Percentiles rank a stretch among this genome's conserved stretches.
Evolutionary conservation across 140 eudicot species (phyloP).

Genomic region (Eryngium alpinum): DNA sequence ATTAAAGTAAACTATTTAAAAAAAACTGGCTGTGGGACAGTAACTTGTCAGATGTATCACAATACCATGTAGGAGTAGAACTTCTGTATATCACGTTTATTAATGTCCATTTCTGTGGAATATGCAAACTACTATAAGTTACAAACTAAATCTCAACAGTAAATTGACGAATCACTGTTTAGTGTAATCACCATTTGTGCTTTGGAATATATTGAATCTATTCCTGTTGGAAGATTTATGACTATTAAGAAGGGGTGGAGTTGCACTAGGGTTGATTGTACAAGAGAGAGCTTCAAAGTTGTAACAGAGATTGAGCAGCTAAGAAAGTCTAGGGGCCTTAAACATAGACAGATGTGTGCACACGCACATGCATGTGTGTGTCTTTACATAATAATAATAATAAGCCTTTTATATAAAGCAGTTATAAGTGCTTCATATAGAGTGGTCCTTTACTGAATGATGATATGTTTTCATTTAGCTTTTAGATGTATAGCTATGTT

Average conservation of each 20-base stretch:
- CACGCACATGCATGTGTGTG: too few species aligned
- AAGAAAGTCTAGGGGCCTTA: too few species aligned
- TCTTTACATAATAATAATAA: background rate
- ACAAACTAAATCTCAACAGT: too few species aligned
- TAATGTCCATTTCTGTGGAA: too few species aligned
- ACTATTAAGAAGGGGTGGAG: background rate
- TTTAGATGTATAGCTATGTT: background rate
- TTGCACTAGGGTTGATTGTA: background rate
- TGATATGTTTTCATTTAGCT: background rate
- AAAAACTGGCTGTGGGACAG: too few species aligned
- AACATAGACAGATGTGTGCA: too few species aligned
- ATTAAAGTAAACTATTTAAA: too few species aligned
- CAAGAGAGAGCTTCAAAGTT: background rate
- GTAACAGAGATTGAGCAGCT: background rate
- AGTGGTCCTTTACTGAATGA: background rate
- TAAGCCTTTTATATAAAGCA: background rate
- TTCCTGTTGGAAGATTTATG: background rate
- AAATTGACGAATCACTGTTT: too few species aligned
- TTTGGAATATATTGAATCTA: background rate
- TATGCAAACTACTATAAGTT: too few species aligned
- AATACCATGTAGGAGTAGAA: too few species aligned
- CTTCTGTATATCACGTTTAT: too few species aligned
- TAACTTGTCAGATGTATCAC: too few species aligned
- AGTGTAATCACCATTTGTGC: background rate
- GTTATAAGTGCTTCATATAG: background rate